Evolutionary conservation across 495 filamentous ascomycete species (phyloP), one percentile per base, ranked within the genome.

Genomic region (Schizothecium vesticola): DNA sequence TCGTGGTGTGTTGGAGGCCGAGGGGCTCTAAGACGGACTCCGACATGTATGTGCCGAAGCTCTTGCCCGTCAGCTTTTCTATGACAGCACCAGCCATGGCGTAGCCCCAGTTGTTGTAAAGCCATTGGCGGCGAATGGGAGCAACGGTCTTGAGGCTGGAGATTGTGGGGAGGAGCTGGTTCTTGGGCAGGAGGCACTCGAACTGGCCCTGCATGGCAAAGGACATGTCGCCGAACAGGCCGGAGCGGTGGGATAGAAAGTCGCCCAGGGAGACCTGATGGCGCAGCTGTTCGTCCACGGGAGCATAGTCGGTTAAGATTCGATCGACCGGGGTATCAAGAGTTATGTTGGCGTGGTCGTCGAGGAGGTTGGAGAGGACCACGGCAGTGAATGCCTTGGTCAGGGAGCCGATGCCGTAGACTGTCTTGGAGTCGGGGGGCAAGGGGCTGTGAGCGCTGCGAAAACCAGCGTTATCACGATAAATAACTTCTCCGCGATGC

Each of bases 71-170:
- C 1, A 72, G 11, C 56, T 70, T 68, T 31, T 76, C 70, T 22
- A 76, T 71, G 4, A 77, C 61, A 7, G 69, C 56, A 31, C 72
- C 76, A 0, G 69, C 72, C 9, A 77, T n/a, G 28, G 67, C 64
- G 57, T 76, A 77, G 57, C 59, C 56, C 56, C 67, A 67, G 56
- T 74, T 73, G 63, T 69, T 76, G 69, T 78, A 78, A 23, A 51
- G 26, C 59, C 65, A 77, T 24, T 71, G 13, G 2, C 4, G 56
- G 60, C 69, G 65, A 21, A 70, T 57, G 13, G 61, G 59, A 23
- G 29, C 36, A 0, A 25, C 25, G 29, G 55, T 59, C 4, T 55
- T 19, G 22, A 67, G 60, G 8, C 10, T 11, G 10, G n/a, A 19
- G 23, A 70, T 24, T 8, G 65, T 58, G 13, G 26, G 51, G 8